phyloP scores from a whole-genome alignment of 148 eudicot genomes.

The Dysphania ambrosioides region DNA sequence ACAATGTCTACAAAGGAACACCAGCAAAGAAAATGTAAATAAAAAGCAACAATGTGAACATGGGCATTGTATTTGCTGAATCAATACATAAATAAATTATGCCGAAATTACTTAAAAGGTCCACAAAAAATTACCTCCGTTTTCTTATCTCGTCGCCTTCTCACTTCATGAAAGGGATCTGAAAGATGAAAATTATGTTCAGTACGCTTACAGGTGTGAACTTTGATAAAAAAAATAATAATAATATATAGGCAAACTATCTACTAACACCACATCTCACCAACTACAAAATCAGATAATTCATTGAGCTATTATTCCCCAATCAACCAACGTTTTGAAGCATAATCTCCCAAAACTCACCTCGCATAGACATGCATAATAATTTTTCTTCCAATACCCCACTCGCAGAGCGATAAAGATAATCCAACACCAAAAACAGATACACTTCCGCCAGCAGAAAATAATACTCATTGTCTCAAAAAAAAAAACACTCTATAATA shows the following conservation, averaged over 20 bases:
- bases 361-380: not conserved
- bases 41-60: not conserved
- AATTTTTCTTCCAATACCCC: not conserved
- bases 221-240: not conserved
- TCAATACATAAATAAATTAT: not conserved
- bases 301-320: not conserved
- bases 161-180: constrained; percentile 96
- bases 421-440: not conserved
- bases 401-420: not conserved
- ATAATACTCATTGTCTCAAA: too few relatives aligned
- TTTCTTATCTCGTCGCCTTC: constrained; percentile 73
- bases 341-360: not conserved
- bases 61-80: not conserved
- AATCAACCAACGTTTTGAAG: not conserved
- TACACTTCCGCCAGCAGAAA: too few relatives aligned
- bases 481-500: not conserved
- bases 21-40: not conserved
- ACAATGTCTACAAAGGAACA: not conserved
- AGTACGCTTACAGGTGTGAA: not conserved
- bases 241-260: not conserved
- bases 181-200: constrained; percentile 22
- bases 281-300: not conserved
- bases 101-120: not conserved
- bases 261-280: not conserved
- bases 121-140: constrained; percentile 52